These are phyloP conservation scores for Glomus cerebriforme DNA, from an alignment of 192 early-diverging fungal genomes.

Conservation along the genomic window DNA sequence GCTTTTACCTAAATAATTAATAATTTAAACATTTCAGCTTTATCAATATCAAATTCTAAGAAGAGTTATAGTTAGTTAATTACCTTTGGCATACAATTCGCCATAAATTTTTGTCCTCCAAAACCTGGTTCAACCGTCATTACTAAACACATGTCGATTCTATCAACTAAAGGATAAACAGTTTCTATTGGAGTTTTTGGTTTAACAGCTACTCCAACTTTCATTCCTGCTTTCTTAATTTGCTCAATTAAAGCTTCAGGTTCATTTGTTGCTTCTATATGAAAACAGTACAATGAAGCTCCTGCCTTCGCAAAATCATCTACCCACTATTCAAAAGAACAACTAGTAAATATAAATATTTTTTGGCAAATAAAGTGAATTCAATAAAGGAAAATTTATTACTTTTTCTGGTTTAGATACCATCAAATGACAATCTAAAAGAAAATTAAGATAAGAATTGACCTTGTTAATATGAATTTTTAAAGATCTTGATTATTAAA, in stretches of 20 bases:
- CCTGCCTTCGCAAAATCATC: constrained; percentile 93
- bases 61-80: neutral
- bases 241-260: constrained; percentile 73
- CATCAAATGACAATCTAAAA: constrained; percentile 64
- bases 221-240: constrained; percentile 86
- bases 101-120: constrained; percentile 95
- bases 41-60: neutral
- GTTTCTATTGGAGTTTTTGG: constrained; percentile 78
- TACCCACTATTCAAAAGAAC: constrained; percentile 66
- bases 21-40: neutral
- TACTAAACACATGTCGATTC: constrained; percentile 86
- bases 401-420: constrained; percentile 53
- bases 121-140: constrained; percentile 99
- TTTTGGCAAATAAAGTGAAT: neutral
- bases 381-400: neutral
- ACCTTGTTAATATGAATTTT: neutral
- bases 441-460: neutral
- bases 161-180: constrained; percentile 54
- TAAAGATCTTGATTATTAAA: neutral
- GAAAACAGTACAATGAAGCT: constrained; percentile 86
- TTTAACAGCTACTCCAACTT: constrained; percentile 90
- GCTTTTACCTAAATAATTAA: constrained; percentile 46
- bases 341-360: neutral
- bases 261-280: constrained; percentile 86
- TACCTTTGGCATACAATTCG: constrained; percentile 84